Conservation (phyloP, 2,329 filamentous ascomycete genomes). For the Cordyceps cateniannulata region DNA sequence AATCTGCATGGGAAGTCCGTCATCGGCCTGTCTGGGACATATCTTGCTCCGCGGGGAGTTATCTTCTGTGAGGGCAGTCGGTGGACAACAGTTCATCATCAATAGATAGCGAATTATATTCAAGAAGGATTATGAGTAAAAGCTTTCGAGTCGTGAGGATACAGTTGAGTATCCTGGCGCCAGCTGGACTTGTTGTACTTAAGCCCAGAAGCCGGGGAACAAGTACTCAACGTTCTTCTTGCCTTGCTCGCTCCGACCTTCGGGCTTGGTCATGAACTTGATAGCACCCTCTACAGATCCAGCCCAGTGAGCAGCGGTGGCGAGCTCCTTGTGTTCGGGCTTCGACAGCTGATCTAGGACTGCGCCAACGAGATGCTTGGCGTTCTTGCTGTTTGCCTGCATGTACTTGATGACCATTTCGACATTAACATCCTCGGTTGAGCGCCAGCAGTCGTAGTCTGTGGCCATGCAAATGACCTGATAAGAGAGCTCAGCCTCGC, state of each 20-base stretch:
- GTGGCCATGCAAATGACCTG: conserved; percentile 99
- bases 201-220: conserved; percentile 71
- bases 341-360: conserved; percentile 81
- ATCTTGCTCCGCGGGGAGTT: background rate
- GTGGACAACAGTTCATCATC: background rate
- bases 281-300: conserved; percentile 72
- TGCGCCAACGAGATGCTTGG: conserved; percentile 73
- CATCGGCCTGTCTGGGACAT: background rate
- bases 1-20: background rate
- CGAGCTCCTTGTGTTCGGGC: conserved; percentile 67
- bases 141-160: background rate
- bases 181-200: background rate
- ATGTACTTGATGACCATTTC: conserved; percentile 97
- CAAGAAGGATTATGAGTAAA: background rate
- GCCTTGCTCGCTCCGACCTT: conserved; percentile 66
- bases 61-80: background rate
- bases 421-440: conserved; percentile 76
- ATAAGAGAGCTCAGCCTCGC: conserved; percentile 93
- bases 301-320: conserved; percentile 75
- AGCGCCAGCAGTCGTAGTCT: conserved; percentile 98
- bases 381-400: conserved; percentile 86
- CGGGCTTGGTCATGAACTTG: conserved; percentile 72
- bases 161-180: background rate
- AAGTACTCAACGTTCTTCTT: conserved; percentile 77
- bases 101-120: background rate